Evolutionary conservation across 1,139 yeast species (phyloP).

Genomic region (Magnusiomyces paraingens): DNA sequence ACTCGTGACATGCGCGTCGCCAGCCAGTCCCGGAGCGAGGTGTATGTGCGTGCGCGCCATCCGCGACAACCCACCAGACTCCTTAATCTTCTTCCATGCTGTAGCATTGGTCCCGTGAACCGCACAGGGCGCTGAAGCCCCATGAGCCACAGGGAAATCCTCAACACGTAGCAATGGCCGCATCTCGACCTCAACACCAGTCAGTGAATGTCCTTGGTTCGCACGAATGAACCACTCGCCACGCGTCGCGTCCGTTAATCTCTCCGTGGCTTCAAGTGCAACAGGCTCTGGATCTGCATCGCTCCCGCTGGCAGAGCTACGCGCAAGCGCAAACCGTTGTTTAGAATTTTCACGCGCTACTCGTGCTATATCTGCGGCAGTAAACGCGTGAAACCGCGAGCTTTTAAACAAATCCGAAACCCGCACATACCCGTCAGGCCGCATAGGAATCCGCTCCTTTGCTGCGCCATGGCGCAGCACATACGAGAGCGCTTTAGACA

Average conservation of each 20-base stretch:
- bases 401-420: conserved; percentile 50
- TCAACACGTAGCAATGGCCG: conserved; percentile 23
- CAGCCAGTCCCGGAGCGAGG: conserved; percentile 46
- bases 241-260: conserved; percentile 9
- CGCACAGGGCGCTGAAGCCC: conserved; percentile 28
- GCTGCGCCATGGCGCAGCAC: conserved; percentile 78
- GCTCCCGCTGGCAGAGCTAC: background rate
- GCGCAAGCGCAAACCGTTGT: conserved; percentile 47
- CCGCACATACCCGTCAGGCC: conserved; percentile 57
- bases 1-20: conserved; percentile 45
- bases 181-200: conserved; percentile 42
- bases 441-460: conserved; percentile 61
- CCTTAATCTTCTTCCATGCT: conserved; percentile 45
- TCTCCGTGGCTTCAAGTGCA: conserved; percentile 5
- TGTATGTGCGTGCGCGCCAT: conserved; percentile 86
- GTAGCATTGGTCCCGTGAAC: conserved; percentile 76
- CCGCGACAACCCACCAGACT: conserved; percentile 51
- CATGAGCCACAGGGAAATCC: conserved; percentile 35
- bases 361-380: conserved; percentile 49
- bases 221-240: conserved; percentile 57
- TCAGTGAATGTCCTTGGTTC: conserved; percentile 83
- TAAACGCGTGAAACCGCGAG: conserved; percentile 51
- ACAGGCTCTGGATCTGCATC: conserved; percentile 18
- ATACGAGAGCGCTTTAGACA: conserved; percentile 71
- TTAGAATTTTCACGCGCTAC: conserved; percentile 65